phyloP scores from a whole-genome alignment of 1,284 basidiomycete genomes.

The Sutorius eximius region DNA sequence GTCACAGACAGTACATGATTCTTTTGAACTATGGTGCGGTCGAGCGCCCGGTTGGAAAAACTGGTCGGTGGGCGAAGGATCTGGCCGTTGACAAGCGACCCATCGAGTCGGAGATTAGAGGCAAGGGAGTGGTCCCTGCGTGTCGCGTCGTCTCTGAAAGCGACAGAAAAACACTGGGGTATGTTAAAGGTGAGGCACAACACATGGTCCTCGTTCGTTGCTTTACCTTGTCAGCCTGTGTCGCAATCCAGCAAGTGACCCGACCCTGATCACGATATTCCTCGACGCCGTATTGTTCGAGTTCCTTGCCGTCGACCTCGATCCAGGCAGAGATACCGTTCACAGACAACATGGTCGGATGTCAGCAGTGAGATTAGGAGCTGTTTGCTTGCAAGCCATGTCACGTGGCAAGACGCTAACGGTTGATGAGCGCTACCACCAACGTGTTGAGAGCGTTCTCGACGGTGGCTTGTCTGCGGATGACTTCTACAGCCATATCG shows the following conservation, averaged over 20 bases:
- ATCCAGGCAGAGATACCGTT: constrained; percentile 34
- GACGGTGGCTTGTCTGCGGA: constrained; percentile 9
- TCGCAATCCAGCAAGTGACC: constrained; percentile 41
- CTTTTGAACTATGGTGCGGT: constrained; percentile 9
- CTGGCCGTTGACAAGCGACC: constrained; percentile 6
- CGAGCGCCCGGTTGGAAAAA: not conserved
- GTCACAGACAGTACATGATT: constrained; percentile 16
- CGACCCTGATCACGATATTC: constrained; percentile 20
- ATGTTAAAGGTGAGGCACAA: constrained; percentile 4
- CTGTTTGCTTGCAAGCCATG: not conserved
- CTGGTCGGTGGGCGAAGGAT: not conserved
- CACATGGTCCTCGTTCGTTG: not conserved
- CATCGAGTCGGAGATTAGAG: constrained; percentile 22
- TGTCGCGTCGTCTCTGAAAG: constrained; percentile 15
- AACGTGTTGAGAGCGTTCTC: constrained; percentile 2
- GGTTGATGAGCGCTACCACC: not conserved
- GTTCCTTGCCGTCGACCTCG: constrained; percentile 31
- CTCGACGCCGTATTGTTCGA: constrained; percentile 33
- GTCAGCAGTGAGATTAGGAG: not conserved
- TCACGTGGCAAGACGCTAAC: constrained; percentile 13
- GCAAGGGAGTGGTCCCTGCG: constrained; percentile 13
- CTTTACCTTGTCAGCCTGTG: constrained; percentile 39
- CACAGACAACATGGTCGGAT: constrained; percentile 27
- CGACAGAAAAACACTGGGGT: constrained; percentile 18
- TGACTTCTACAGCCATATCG: constrained; percentile 14